Evolutionary conservation across 2,329 filamentous ascomycete genomes (phyloP).

Genomic region (Capronia epimyces): DNA sequence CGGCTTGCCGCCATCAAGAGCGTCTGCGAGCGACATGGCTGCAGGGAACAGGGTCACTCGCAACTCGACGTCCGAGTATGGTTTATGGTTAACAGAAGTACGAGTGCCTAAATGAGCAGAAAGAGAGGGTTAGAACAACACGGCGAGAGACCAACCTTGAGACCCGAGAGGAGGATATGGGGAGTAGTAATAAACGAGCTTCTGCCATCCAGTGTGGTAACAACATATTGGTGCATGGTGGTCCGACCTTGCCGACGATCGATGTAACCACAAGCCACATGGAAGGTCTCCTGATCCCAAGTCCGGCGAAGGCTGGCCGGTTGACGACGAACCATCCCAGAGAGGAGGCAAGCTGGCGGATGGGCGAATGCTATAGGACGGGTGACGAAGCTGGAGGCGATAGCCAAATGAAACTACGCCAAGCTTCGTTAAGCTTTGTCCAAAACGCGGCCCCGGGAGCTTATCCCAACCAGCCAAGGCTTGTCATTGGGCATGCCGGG

Average conservation of each 20-base stretch:
- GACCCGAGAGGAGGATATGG: not conserved
- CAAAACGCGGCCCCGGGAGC: not conserved
- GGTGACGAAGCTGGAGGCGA: not conserved
- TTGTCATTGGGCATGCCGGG: too few species aligned
- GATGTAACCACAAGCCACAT: not conserved
- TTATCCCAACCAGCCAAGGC: not conserved
- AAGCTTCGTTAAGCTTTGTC: not conserved
- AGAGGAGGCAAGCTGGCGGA: not conserved
- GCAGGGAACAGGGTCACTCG: not conserved
- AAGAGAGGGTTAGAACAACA: not conserved
- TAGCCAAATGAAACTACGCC: not conserved
- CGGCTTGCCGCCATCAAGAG: not conserved
- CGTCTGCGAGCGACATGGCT: not conserved
- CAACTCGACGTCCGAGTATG: not conserved
- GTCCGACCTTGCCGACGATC: not conserved
- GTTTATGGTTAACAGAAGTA: too few species aligned
- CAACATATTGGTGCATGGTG: not conserved
- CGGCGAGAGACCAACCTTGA: not conserved
- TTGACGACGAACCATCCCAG: not conserved
- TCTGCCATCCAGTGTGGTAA: not conserved
- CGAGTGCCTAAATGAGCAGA: not conserved
- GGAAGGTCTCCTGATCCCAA: not conserved
- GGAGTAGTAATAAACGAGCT: too few species aligned
- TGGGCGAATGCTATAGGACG: too few species aligned
- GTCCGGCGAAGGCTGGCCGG: not conserved